These are phyloP conservation scores for Fusarium setosum DNA, from an alignment of 2,329 filamentous ascomycete species.

Conservation along the genomic window DNA sequence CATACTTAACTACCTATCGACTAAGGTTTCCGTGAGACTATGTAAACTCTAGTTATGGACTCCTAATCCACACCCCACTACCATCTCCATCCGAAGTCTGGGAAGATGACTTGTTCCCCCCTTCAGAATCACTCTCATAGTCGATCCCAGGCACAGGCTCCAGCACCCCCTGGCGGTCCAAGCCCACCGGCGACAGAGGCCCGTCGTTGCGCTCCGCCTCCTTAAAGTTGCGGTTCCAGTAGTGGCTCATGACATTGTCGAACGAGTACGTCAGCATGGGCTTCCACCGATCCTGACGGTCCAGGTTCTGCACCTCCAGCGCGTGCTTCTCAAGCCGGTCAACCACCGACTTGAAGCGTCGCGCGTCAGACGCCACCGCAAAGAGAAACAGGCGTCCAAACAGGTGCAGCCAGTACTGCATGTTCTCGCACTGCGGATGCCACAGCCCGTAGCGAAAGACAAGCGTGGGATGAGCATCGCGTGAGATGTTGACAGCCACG, in stretches of 20 bases:
- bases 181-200: not conserved
- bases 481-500: slow-evolving; percentile 5
- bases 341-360: slow-evolving; percentile 3
- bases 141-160: not conserved
- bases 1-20: no score
- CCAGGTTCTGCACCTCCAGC: not conserved
- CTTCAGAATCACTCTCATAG: not conserved
- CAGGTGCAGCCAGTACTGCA: slow-evolving; percentile 28
- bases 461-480: not conserved
- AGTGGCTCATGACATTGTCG: slow-evolving; percentile 12
- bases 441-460: slow-evolving; percentile 25
- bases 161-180: slow-evolving; percentile 20
- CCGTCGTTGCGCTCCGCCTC: slow-evolving; percentile 1
- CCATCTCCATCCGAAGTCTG: not conserved
- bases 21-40: not conserved
- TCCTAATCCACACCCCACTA: not conserved
- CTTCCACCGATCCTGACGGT: slow-evolving; percentile 12
- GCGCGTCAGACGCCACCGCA: not conserved
- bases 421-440: slow-evolving; percentile 24
- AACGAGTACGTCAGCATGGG: slow-evolving; percentile 13
- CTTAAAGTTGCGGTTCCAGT: slow-evolving; percentile 17
- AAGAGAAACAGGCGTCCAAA: slow-evolving; percentile 24
- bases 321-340: not conserved
- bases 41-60: not conserved
- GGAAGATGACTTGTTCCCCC: not conserved